Conservation (phyloP, 2,329 filamentous ascomycete genomes). For the Epichloe scottii region DNA sequence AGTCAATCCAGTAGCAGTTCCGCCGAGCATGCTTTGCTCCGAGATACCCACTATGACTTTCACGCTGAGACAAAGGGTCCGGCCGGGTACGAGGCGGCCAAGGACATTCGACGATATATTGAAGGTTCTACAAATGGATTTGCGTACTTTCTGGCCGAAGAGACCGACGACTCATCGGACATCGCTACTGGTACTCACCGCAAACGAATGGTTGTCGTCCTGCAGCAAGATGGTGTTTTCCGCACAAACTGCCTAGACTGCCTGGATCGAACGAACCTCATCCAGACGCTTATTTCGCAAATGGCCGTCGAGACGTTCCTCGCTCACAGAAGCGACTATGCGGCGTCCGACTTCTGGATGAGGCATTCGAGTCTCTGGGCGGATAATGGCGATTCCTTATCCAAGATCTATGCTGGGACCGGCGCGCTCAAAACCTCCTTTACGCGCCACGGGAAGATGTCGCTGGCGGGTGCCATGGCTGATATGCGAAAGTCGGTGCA, state of each 20-base stretch:
- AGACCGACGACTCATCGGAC: slow-evolving; percentile 43
- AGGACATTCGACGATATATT: slow-evolving; percentile 67
- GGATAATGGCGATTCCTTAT: slow-evolving; percentile 89
- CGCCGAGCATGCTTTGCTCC: slow-evolving; percentile 59
- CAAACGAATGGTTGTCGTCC: slow-evolving; percentile 48
- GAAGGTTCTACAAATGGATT: slow-evolving; percentile 73
- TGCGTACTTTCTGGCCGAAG: slow-evolving; percentile 80
- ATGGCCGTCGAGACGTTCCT: slow-evolving; percentile 86
- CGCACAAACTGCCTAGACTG: slow-evolving; percentile 95
- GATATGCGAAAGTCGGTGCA: slow-evolving; percentile 92
- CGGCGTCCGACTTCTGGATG: slow-evolving; percentile 76
- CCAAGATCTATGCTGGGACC: slow-evolving; percentile 91
- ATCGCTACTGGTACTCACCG: slow-evolving; percentile 23
- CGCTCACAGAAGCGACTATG: slow-evolving; percentile 54
- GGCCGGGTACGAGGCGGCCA: slow-evolving; percentile 81
- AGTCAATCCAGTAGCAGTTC: slow-evolving; percentile 43
- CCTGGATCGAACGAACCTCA: slow-evolving; percentile 86
- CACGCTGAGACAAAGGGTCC: slow-evolving; percentile 85
- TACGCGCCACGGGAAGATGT: slow-evolving; percentile 91
- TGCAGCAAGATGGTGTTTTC: slow-evolving; percentile 93
- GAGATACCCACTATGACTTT: slow-evolving; percentile 86
- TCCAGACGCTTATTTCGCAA: slow-evolving; percentile 89
- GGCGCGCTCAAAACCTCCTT: slow-evolving; percentile 93
- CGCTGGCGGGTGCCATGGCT: slow-evolving; percentile 81
- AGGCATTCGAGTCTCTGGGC: slow-evolving; percentile 91